phyloP scores from a whole-genome alignment of 75 land plant species.

The Chamaecyparis obtusa region DNA sequence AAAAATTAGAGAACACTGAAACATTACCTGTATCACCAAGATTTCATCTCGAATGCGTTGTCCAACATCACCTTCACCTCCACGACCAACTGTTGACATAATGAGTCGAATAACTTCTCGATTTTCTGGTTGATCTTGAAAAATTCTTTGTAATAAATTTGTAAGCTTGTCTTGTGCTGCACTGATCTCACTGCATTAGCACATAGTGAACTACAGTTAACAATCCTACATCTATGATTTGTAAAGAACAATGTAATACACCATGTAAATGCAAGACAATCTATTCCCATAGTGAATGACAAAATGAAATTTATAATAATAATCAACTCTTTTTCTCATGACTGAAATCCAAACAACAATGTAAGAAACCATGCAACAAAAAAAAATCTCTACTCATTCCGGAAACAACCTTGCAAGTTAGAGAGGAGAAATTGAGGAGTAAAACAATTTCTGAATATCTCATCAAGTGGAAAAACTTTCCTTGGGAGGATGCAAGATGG shows the following conservation, averaged over 20 bases:
- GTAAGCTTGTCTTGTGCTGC: slow-evolving; percentile 60
- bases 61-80: slow-evolving; percentile 73
- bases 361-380: neutral
- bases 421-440: too few relatives aligned
- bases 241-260: neutral
- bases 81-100: slow-evolving; percentile 62
- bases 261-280: neutral
- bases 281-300: neutral
- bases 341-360: neutral
- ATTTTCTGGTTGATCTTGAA: slow-evolving; percentile 28
- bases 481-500: too few relatives aligned
- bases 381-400: neutral
- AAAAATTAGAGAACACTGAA: neutral
- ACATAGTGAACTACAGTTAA: neutral
- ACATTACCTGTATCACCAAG: slow-evolving; percentile 57
- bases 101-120: slow-evolving; percentile 55
- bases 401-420: too few relatives aligned
- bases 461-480: too few relatives aligned
- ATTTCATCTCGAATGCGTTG: slow-evolving; percentile 82
- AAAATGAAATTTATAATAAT: neutral
- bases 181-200: slow-evolving; percentile 50
- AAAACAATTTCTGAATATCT: too few relatives aligned
- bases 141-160: slow-evolving; percentile 30
- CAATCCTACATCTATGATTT: neutral
- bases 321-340: neutral